Base-by-base conservation (phyloP, 2,329 filamentous ascomycete genomes). In the Fusarium sp. region DNA sequence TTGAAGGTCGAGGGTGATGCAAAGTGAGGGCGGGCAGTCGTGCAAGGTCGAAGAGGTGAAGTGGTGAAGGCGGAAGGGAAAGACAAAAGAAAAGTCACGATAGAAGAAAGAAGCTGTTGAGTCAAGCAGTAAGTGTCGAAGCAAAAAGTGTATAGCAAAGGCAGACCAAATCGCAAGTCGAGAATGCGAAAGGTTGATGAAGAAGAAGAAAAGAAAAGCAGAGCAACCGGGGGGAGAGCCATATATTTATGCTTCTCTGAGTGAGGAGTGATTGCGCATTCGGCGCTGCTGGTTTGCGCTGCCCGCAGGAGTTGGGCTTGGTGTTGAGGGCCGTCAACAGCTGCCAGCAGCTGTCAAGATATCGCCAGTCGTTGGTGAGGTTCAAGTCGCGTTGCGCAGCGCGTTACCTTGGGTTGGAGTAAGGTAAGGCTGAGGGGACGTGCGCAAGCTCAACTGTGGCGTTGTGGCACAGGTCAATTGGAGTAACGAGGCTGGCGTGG, bases 401-500 rank as follows among this genome's bases (percentile, higher is more conserved):
- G 58, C 33, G 48, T 8, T 30, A 30, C 8, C 30, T 30, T 23
- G 5, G 23, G 4, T 35, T 30, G 44, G 44, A 49, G 30, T 17
- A 41, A 6, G 72, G 66, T 58, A 73, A 76, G 71, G 71, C 69
- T 71, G 71, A 67, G 18, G 62, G 64, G 41, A 60, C 44, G 46
- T 59, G 56, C 46, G 8, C 23, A 37, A 75, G 63, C 57, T 30
- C 15, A 2, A 26, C 42, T 56, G 64, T 67, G 64, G 62, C 55
- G 62, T 27, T 61, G 74, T 74, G 71, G 74, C 73, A 37, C 23
- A 42, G 17, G 23, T 12, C 14, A 46, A 41, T 23, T 40, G 32
- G 38, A 6, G 40, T 32, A 46, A 68, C 74, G 67, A 77, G 76
- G 75, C 75, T 65, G 42, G 44, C 45, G 62, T 65, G 62, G 62